These are phyloP conservation scores for Plasmodium malariae DNA, from an alignment of 169 alveolate genomes.

Conservation along the genomic window DNA sequence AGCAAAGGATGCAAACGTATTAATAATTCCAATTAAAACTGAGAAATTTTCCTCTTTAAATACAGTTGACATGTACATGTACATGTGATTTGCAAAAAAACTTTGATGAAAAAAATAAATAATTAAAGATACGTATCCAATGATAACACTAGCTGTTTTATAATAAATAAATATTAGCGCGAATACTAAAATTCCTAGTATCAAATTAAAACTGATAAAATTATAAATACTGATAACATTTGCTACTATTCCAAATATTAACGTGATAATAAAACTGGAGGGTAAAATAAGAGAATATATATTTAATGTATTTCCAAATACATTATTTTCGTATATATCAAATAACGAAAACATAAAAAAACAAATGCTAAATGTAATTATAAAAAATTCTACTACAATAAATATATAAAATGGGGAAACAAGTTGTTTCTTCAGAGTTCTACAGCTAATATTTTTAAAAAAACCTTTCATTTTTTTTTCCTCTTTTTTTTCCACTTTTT, in stretches of 20 bases:
- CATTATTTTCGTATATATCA: conserved; percentile 55
- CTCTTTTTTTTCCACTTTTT: background rate
- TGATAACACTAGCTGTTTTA: conserved; percentile 32
- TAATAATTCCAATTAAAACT: conserved; percentile 64
- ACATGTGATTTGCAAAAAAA: conserved; percentile 75
- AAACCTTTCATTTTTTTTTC: background rate
- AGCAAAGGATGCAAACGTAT: conserved; percentile 52
- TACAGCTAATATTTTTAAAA: background rate
- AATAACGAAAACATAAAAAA: conserved; percentile 68
- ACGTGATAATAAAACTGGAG: conserved; percentile 59
- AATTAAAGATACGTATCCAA: conserved; percentile 40
- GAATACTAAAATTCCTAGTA: conserved; percentile 46
- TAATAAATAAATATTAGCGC: conserved; percentile 10
- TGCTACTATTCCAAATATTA: conserved; percentile 67
- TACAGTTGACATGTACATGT: conserved; percentile 74
- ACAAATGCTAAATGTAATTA: conserved; percentile 51
- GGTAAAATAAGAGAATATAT: conserved; percentile 46
- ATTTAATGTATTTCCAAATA: conserved; percentile 57
- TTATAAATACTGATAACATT: conserved; percentile 52
- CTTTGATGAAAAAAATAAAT: conserved; percentile 68
- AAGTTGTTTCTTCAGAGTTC: conserved; percentile 30
- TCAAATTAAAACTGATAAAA: conserved; percentile 50
- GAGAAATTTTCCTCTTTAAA: conserved; percentile 57
- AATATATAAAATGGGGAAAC: conserved; percentile 37
- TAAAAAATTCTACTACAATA: conserved; percentile 66